Conservation (phyloP, 768 basidiomycete species). For the Neoboletus subvelutipes region DNA sequence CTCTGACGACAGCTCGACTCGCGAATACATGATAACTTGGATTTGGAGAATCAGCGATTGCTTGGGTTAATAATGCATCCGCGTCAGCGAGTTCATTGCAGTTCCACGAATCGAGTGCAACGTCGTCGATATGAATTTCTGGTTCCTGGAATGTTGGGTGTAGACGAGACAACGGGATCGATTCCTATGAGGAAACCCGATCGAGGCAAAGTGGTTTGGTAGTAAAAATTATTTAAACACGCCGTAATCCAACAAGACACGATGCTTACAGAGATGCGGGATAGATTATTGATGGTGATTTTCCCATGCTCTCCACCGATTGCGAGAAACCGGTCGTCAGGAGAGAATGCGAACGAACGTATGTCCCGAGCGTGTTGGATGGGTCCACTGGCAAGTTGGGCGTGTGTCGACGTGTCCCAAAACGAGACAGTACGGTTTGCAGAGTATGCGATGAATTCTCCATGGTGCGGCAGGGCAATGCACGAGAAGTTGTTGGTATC, state of each 20-base stretch:
- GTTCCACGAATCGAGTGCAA: not conserved
- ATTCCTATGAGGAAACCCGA: too few species aligned
- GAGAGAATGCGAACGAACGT: not conserved
- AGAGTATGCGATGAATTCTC: not conserved
- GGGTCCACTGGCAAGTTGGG: not conserved
- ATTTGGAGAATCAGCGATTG: not conserved
- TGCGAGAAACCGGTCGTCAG: not conserved
- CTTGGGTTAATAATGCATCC: not conserved
- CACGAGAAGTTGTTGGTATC: not conserved
- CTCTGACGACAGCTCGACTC: not conserved
- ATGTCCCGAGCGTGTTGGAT: not conserved
- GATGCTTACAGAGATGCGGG: not conserved
- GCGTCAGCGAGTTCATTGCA: not conserved
- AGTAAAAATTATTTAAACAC: not conserved
- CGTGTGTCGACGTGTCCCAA: not conserved
- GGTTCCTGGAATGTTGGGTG: not conserved
- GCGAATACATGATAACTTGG: not conserved
- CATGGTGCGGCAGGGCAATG: not conserved
- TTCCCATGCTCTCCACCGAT: not conserved
- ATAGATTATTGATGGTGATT: not conserved
- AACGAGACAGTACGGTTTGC: not conserved
- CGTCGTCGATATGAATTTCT: not conserved
- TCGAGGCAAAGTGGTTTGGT: not conserved
- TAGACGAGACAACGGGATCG: too few species aligned
- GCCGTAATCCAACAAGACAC: not conserved